phyloP scores from a whole-genome alignment of 2,329 filamentous ascomycete species.

The Colletotrichum sp. region DNA sequence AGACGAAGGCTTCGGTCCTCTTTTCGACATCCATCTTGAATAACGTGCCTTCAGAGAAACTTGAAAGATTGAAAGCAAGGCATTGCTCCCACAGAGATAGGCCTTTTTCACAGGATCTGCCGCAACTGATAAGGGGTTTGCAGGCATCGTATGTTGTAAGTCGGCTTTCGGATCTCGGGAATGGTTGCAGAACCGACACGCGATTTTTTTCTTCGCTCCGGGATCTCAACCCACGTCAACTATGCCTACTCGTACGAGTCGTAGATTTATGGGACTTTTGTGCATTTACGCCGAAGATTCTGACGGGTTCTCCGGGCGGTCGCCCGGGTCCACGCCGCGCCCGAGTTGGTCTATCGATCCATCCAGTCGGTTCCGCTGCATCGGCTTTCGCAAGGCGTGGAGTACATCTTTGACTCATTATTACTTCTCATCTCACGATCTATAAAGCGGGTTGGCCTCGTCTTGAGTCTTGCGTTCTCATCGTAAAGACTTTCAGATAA shows the following conservation, averaged over 20 bases:
- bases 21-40: conserved; percentile 4
- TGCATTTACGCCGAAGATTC: neutral
- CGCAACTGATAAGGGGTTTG: neutral
- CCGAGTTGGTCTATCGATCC: neutral
- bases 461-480: too few species aligned
- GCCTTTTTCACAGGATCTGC: neutral
- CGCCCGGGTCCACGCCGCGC: neutral
- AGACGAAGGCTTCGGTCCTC: neutral
- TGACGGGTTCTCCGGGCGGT: neutral
- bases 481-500: neutral
- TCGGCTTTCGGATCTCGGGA: conserved; percentile 13
- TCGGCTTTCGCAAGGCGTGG: neutral
- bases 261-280: neutral
- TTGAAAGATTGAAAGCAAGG: neutral
- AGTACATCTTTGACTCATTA: neutral
- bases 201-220: neutral
- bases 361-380: neutral
- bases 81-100: neutral
- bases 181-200: neutral
- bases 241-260: neutral
- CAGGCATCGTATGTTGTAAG: conserved; percentile 2
- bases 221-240: neutral
- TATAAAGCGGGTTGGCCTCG: neutral
- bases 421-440: neutral
- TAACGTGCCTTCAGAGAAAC: neutral